Evolutionary conservation across 2,329 filamentous ascomycete genomes (phyloP).

Genomic region (Aspergillus niger): DNA sequence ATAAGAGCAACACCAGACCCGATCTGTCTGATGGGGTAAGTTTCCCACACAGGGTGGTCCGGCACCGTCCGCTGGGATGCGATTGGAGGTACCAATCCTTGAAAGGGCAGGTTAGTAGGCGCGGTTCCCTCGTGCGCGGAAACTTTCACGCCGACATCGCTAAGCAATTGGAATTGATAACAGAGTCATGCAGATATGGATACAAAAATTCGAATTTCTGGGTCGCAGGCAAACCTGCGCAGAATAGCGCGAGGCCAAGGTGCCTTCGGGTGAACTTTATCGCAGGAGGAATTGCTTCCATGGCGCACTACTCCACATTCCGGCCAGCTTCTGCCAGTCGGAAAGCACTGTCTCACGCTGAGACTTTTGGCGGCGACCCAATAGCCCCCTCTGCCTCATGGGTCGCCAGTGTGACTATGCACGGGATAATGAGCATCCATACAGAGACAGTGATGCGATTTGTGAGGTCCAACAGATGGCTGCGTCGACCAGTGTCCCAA

Average conservation of each 20-base stretch:
- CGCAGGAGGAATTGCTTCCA: conserved; percentile 10
- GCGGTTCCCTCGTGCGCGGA: neutral
- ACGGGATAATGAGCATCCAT: neutral
- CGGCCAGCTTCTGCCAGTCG: conserved; percentile 7
- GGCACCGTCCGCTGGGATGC: neutral
- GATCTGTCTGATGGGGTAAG: neutral
- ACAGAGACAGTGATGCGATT: neutral
- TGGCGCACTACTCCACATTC: conserved; percentile 9
- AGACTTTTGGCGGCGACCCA: conserved; percentile 1
- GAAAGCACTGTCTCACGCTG: neutral
- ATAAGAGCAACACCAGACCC: neutral
- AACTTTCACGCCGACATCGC: conserved; percentile 5
- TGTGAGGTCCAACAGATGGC: neutral
- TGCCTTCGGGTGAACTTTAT: conserved; percentile 18
- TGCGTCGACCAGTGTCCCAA: neutral
- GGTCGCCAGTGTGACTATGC: neutral
- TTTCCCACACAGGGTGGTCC: neutral
- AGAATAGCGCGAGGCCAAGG: conserved; percentile 10
- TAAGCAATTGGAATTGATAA: conserved; percentile 11
- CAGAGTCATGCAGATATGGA: conserved; percentile 5
- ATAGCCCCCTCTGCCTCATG: neutral
- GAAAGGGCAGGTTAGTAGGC: conserved; percentile 7
- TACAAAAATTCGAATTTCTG: conserved; percentile 7
- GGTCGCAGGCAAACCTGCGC: conserved; percentile 4
- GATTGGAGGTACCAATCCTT: neutral